Evolutionary conservation across 2,329 filamentous ascomycete genomes (phyloP), one percentile per base, ranked within the genome.

Genomic region (Rachicladosporium sp.): DNA sequence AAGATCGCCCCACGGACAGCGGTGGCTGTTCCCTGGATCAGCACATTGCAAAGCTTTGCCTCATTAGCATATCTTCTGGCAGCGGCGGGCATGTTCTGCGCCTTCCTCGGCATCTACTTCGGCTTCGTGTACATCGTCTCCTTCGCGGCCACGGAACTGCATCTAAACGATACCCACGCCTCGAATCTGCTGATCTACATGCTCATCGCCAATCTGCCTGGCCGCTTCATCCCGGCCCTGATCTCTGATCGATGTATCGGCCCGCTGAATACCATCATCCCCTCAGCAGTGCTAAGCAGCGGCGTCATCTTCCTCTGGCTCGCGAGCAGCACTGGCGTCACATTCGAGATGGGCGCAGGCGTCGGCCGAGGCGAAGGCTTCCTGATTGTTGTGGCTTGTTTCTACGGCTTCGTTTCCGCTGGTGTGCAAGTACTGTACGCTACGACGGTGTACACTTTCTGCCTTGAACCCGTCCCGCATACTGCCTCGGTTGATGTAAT

Each of bases 281-380:
- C 58, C 1, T 46, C 44, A 0, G 50, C 63, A 2, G 58, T 75
- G 3, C 65, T 74, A 30, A 65, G 65, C 1, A 64, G 62, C 15
- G 56, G 67, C 9, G 54, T 74, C 3, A 65, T 70, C 50, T 65
- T 68, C 31, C 46, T 69, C 32, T 77, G 74, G 73, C 60, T 66
- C 8, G 50, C 48, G 56, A 10, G 60, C 61, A 4, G 34, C 35
- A 31, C 19, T 4, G 31, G 34, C 12, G 34, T 35, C 1, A 27
- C 23, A 8, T 27, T 27, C 23, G 23, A 57, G 23, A 27, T 27
- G 23, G 23, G 7, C 23, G 9, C 29, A 38, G 36, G 15, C 7
- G 36, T 12, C 31, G 15, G 15, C 31, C n/a, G 31, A 49, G 36
- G 29, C 27, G 36, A 35, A 35, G 37, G 37, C 32, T 33, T 43